These are phyloP conservation scores for Fusarium oligoseptatum DNA, from an alignment of 2,329 filamentous ascomycete genomes.

Conservation along the genomic window DNA sequence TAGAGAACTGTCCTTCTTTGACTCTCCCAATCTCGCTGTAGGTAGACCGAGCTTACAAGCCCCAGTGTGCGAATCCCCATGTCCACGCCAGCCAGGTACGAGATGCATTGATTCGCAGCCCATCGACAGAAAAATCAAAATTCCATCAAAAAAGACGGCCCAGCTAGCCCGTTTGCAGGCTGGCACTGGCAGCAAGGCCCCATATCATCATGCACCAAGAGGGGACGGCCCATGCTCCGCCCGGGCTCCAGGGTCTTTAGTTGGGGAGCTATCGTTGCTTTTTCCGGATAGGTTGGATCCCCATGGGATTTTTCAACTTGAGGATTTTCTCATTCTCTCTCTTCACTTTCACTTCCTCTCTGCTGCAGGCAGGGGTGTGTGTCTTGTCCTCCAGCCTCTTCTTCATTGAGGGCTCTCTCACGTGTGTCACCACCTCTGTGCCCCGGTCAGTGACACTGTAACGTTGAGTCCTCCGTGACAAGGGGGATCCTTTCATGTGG, in stretches of 20 bases:
- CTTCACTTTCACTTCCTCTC: not conserved
- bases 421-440: not conserved
- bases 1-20: not conserved
- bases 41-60: not conserved
- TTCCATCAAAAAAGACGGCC: not conserved
- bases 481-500: not conserved
- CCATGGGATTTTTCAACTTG: not conserved
- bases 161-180: constrained; percentile 20
- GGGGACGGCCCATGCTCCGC: constrained; percentile 19
- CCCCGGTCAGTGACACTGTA: constrained; percentile 12
- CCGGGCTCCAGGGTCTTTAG: constrained; percentile 20
- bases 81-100: constrained; percentile 20
- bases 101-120: constrained; percentile 6
- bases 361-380: not conserved
- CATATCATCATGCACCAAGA: constrained; percentile 13
- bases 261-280: constrained; percentile 22
- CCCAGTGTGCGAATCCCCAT: constrained; percentile 18
- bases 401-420: constrained; percentile 5
- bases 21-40: constrained; percentile 8
- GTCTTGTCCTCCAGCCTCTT: not conserved
- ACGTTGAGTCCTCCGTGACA: constrained; percentile 22
- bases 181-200: constrained; percentile 14
- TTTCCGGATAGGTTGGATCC: constrained; percentile 12
- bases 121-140: not conserved
- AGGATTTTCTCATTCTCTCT: not conserved